Base-by-base conservation (phyloP, 2,329 filamentous ascomycete species). In the Dactylonectria macrodidyma region DNA sequence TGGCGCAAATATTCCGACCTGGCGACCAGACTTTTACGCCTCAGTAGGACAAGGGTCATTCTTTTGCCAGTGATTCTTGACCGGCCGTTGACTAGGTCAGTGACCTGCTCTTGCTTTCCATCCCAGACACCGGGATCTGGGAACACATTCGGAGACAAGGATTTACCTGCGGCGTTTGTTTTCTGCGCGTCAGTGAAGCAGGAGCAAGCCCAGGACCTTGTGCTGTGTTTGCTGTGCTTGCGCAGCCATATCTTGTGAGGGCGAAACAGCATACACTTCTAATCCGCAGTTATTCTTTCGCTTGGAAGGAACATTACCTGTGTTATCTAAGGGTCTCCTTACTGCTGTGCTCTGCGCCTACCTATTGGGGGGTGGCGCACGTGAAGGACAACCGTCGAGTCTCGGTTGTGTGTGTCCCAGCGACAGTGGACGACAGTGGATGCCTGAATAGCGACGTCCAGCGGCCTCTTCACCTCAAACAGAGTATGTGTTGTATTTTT, bases 1-100 rank as follows among this genome's bases (percentile, higher is more conserved):
- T 54, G 30, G 33, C n/a, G 10, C 51, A 36, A 54, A 54, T 54
- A 30, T 52, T 30, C 30, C 33, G 26, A 52, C 12, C n/a, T 30
- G 30, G 34, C 51, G 14, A 54, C 51, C 51, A 38, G 33, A 54
- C 51, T 54, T 54, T 54, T 54, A 36, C 51, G 51, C 33, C 30
- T 36, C 51, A 36, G 51, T 54, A 54, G 30, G 51, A 54, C 51
- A 54, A 36, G 33, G 51, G 33, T 54, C 51, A 36, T 54, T 7
- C 51, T 22, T 22, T 54, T 36, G 51, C 33, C 50, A 6, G 51
- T 24, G 51, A 38, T 36, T 14, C n/a, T 22, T 22, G 30, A 36
- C 5, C 16, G n/a, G n/a, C n/a, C 30, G 22, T 54, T 54, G 51
- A 54, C 4, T 9, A 54, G n/a, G 51, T n/a, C 10, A 36, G n/a